Percentiles rank a stretch among this genome's conserved stretches.
These are phyloP conservation scores for Phycomyces blakesleeanus DNA, from an alignment of 192 early-diverging fungal genomes.

Conservation along the genomic window DNA sequence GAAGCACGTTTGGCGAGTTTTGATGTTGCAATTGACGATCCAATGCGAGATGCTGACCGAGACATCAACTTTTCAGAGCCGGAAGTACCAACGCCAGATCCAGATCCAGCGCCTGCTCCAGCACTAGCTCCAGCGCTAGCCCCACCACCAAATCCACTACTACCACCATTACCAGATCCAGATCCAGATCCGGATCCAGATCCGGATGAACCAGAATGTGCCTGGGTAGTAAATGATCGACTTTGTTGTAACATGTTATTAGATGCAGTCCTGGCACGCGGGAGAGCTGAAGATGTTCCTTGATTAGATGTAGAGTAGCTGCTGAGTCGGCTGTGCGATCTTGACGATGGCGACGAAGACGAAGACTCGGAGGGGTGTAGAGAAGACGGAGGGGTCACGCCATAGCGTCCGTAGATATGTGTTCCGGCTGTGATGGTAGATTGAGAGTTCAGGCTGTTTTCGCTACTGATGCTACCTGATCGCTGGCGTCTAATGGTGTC, in stretches of 20 bases:
- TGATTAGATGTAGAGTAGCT: conserved; percentile 1
- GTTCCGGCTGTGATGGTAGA: conserved; percentile 10
- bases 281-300: background rate
- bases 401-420: conserved; percentile 13
- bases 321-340: background rate
- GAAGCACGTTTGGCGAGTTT: conserved; percentile 27
- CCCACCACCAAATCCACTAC: background rate
- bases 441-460: conserved; percentile 15
- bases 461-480: conserved; percentile 19
- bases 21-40: background rate
- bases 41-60: background rate
- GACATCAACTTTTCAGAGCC: no score
- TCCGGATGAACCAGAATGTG: background rate
- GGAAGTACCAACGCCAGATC: background rate
- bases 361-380: conserved; percentile 12
- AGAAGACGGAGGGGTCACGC: background rate
- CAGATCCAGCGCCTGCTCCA: background rate
- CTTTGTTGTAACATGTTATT: background rate
- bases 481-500: background rate
- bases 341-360: conserved; percentile 5
- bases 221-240: background rate
- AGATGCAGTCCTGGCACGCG: background rate
- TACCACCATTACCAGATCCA: background rate
- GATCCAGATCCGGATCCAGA: no score
- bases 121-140: background rate